These are phyloP conservation scores for Fomes fomentarius DNA, from an alignment of 1,284 basidiomycete species.

Conservation along the genomic window DNA sequence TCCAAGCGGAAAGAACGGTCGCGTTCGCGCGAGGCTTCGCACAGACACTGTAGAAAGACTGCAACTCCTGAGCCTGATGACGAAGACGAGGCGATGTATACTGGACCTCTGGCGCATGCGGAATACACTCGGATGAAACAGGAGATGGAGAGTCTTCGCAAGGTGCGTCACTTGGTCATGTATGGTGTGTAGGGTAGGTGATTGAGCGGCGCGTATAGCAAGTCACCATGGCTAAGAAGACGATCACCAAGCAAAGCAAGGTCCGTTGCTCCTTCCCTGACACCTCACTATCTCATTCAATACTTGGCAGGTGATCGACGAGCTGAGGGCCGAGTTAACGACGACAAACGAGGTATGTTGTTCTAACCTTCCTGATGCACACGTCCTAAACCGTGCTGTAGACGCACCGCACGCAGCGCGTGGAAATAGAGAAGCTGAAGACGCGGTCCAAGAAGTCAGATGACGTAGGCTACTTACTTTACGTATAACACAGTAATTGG, in stretches of 20 bases:
- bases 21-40: conserved; percentile 27
- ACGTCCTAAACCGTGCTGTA: conserved; percentile 27
- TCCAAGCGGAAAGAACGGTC: conserved; percentile 32
- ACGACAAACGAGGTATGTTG: conserved; percentile 36
- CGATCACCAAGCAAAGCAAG: conserved; percentile 59
- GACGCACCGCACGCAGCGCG: conserved; percentile 53
- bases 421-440: conserved; percentile 49
- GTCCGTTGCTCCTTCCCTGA: conserved; percentile 35
- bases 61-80: conserved; percentile 21
- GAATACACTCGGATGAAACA: conserved; percentile 46
- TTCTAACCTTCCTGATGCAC: background rate
- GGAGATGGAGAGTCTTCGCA: conserved; percentile 49
- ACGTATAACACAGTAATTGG: background rate
- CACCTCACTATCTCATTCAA: background rate
- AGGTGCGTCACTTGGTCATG: conserved; percentile 43
- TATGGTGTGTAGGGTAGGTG: background rate
- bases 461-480: conserved; percentile 45
- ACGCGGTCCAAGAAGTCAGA: conserved; percentile 53
- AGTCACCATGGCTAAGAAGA: conserved; percentile 52
- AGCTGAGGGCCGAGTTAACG: conserved; percentile 46
- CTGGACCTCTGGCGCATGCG: conserved; percentile 41
- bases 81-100: conserved; percentile 22
- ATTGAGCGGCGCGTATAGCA: conserved; percentile 40
- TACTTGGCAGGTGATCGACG: conserved; percentile 49
- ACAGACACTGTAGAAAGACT: conserved; percentile 18